Percentiles rank a stretch among this genome's conserved stretches.
Conservation (phyloP, 345 rosid genomes). For the Reutealis trisperma region DNA sequence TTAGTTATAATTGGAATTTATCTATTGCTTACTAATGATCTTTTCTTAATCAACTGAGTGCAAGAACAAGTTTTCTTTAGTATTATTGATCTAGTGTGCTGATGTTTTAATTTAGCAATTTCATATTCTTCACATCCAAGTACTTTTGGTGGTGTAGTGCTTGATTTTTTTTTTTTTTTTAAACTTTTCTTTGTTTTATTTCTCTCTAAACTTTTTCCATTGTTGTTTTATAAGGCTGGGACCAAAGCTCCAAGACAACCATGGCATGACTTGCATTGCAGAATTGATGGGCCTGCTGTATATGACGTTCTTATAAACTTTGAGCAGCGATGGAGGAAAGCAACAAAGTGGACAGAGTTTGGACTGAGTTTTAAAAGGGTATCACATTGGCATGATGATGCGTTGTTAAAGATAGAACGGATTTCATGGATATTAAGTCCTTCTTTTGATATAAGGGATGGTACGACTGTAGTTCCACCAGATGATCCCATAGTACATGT, state of each 20-base stretch:
- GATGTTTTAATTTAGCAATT: background rate
- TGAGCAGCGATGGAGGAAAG: constrained; percentile 94
- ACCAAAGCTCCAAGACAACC: constrained; percentile 90
- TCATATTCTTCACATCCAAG: constrained; percentile 1
- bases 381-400: constrained; percentile 76
- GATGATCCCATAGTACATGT: constrained; percentile 57
- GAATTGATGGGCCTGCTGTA: constrained; percentile 91
- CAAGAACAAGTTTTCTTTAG: background rate
- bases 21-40: background rate
- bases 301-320: constrained; percentile 94
- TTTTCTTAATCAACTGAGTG: background rate
- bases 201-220: constrained; percentile 4
- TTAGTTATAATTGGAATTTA: background rate
- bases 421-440: constrained; percentile 97
- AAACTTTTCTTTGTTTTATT: background rate
- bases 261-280: constrained; percentile 96
- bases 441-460: constrained; percentile 32
- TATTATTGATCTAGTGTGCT: background rate
- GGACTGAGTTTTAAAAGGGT: constrained; percentile 56
- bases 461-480: constrained; percentile 49
- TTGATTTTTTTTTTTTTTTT: background rate
- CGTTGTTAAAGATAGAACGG: constrained; percentile 76
- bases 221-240: constrained; percentile 44
- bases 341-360: constrained; percentile 77
- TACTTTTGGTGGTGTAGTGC: constrained; percentile 16